A percentile compares a stretch with the other conserved stretches of the same genome.
These are phyloP conservation scores for Solanum aculeatissimum DNA, from an alignment of 305 asterid genomes.

Conservation along the genomic window DNA sequence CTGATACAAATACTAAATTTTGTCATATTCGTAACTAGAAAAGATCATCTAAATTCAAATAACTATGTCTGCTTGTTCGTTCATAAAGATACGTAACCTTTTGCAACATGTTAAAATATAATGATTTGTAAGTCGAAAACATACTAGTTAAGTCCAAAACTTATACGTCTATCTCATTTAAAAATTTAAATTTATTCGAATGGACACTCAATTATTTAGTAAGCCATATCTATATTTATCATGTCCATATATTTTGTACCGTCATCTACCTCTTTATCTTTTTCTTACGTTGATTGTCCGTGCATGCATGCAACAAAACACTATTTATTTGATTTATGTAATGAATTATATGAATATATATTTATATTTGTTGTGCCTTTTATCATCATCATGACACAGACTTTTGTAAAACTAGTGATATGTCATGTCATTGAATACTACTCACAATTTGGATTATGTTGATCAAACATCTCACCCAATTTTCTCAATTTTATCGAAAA, in stretches of 20 bases:
- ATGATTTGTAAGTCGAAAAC: neutral
- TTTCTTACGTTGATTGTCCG: neutral
- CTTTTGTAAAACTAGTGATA: neutral
- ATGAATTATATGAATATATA: neutral
- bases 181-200: neutral
- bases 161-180: neutral
- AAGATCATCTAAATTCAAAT: neutral
- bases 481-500: neutral
- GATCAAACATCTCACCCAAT: neutral
- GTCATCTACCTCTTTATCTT: neutral
- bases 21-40: neutral
- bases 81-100: neutral
- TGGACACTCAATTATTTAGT: neutral
- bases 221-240: neutral
- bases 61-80: neutral
- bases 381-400: neutral
- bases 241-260: neutral
- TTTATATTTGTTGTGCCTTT: neutral
- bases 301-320: neutral
- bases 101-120: neutral
- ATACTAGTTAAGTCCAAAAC: neutral
- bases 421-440: neutral
- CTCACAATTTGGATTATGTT: neutral
- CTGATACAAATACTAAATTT: neutral
- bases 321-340: neutral